Evolutionary conservation across 2,329 filamentous ascomycete genomes (phyloP).

Genomic region (Colletotrichum spinosum): DNA sequence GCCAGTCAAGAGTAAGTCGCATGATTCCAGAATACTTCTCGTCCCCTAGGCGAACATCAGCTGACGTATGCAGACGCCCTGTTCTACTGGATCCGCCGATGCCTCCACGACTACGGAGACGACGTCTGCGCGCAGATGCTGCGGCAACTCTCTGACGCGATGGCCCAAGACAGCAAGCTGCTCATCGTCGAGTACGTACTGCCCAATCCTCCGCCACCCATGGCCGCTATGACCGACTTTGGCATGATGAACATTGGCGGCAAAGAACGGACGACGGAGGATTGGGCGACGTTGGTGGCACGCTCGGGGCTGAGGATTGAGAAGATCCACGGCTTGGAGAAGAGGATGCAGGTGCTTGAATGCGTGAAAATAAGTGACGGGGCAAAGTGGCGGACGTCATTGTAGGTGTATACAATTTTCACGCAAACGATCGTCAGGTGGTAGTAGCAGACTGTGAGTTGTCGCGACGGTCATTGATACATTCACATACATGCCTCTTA

Average conservation of each 20-base stretch:
- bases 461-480: no score
- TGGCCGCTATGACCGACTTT: slow-evolving; percentile 44
- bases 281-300: slow-evolving; percentile 41
- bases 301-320: slow-evolving; percentile 44
- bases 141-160: slow-evolving; percentile 43
- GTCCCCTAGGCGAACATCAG: slow-evolving; percentile 6
- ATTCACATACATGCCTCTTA: no score
- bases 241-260: slow-evolving; percentile 46
- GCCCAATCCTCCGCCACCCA: slow-evolving; percentile 40
- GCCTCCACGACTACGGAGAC: slow-evolving; percentile 53
- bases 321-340: slow-evolving; percentile 36
- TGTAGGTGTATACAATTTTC: no score
- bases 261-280: slow-evolving; percentile 45
- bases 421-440: no score
- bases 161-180: slow-evolving; percentile 47
- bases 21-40: neutral
- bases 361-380: neutral
- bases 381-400: no score
- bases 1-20: slow-evolving; percentile 33
- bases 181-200: slow-evolving; percentile 48
- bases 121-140: slow-evolving; percentile 47
- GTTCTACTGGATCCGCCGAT: slow-evolving; percentile 50
- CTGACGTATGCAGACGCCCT: slow-evolving; percentile 44
- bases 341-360: slow-evolving; percentile 31
- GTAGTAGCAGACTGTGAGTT: no score